Percentiles rank a stretch among this genome's conserved stretches.
These are phyloP conservation scores for Eryngium alpinum DNA, from an alignment of 140 eudicot genomes.

Conservation along the genomic window DNA sequence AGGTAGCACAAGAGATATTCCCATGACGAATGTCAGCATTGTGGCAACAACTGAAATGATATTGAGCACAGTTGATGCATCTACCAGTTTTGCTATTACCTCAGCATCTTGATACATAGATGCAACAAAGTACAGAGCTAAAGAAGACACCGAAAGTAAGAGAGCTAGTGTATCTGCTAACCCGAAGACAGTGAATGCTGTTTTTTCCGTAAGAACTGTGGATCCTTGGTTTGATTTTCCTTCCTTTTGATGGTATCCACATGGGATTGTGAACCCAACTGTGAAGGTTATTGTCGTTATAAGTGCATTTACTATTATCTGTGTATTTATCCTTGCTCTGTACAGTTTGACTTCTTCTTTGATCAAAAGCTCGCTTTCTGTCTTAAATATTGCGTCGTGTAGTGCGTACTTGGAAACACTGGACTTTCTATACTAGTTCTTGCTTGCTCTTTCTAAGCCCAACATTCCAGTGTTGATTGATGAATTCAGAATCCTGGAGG, in stretches of 20 bases:
- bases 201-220: background rate
- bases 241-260: background rate
- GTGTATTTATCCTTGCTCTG: background rate
- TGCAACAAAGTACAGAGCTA: background rate
- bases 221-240: no score
- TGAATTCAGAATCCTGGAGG: no score
- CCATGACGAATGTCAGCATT: background rate
- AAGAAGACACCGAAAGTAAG: background rate
- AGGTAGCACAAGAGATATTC: background rate
- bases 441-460: background rate
- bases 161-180: no score
- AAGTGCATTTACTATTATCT: no score
- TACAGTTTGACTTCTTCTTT: background rate
- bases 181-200: background rate
- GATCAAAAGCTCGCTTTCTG: rapidly evolving
- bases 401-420: background rate
- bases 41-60: no score
- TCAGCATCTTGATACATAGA: no score
- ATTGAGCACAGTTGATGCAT: background rate
- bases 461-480: background rate
- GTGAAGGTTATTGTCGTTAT: background rate
- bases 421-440: background rate
- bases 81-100: background rate
- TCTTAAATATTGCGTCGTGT: background rate
- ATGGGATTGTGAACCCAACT: background rate